Evolutionary conservation across 257 asterid genomes (phyloP).

Genomic region (Solanum pennellii): DNA sequence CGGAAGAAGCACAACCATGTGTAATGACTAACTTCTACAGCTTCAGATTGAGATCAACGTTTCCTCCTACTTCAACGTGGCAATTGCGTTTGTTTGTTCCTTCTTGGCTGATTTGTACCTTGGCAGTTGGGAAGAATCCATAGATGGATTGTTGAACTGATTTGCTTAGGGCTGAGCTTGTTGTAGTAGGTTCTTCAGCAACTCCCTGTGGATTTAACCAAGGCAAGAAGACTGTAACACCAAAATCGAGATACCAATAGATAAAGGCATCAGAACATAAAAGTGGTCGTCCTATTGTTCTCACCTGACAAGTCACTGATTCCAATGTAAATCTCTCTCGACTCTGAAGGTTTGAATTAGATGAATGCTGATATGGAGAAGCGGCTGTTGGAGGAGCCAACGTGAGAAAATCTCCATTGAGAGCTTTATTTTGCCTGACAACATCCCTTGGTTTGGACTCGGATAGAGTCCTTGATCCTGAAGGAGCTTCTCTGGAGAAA

Average conservation of each 20-base stretch:
- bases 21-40: constrained; percentile 25
- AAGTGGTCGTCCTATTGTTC: neutral
- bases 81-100: constrained; percentile 11
- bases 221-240: neutral
- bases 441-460: constrained; percentile 13
- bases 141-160: constrained; percentile 15
- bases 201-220: constrained; percentile 25
- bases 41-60: constrained; percentile 63
- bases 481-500: constrained; percentile 38
- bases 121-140: constrained; percentile 48
- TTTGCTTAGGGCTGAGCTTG: constrained; percentile 16
- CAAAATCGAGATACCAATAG: neutral
- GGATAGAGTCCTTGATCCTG: constrained; percentile 22
- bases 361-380: neutral
- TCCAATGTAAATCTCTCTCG: constrained; percentile 13
- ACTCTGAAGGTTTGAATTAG: constrained; percentile 5
- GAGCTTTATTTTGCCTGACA: constrained; percentile 15
- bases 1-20: neutral
- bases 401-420: constrained; percentile 58
- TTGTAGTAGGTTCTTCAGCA: constrained; percentile 7
- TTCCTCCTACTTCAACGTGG: constrained; percentile 29
- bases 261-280: neutral
- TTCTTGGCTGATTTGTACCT: constrained; percentile 14
- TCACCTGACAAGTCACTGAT: constrained; percentile 30
- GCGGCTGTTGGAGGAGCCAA: constrained; percentile 59